A percentile compares a stretch with the other conserved stretches of the same genome.
phyloP scores from a whole-genome alignment of 2,329 filamentous ascomycete genomes.

The Ciborinia camelliae region DNA sequence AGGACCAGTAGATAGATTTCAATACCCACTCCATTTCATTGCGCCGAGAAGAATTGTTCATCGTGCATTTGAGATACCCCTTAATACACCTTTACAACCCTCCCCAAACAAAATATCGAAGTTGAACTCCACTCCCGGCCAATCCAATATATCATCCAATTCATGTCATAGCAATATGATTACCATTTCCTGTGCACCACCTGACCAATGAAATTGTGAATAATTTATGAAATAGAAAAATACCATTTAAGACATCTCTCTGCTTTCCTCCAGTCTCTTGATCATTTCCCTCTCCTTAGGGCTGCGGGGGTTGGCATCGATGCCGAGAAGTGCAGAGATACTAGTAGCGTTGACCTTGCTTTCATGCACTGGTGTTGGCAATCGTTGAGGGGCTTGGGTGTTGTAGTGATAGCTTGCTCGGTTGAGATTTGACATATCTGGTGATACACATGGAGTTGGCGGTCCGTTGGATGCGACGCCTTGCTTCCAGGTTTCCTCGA shows the following conservation, averaged over 20 bases:
- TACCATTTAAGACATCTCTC: constrained; percentile 29
- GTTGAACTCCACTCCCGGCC: not conserved
- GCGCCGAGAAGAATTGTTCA: not conserved
- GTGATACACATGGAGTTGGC: constrained; percentile 38
- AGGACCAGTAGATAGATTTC: not conserved
- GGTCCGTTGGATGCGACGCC: constrained; percentile 38
- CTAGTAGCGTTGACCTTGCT: constrained; percentile 44
- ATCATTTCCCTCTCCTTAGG: constrained; percentile 57
- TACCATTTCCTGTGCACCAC: not conserved
- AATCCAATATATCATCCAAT: not conserved
- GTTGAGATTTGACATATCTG: constrained; percentile 28
- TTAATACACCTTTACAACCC: too few relatives aligned
- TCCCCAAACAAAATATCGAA: not conserved
- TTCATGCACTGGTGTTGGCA: constrained; percentile 46
- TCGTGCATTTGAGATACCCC: not conserved
- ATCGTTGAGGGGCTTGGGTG: constrained; percentile 51
- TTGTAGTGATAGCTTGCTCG: constrained; percentile 7
- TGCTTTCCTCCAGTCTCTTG: constrained; percentile 51
- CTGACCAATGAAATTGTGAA: not conserved
- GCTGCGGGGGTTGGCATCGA: constrained; percentile 34
- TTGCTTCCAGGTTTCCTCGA: constrained; percentile 65
- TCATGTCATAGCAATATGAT: not conserved
- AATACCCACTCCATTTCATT: not conserved
- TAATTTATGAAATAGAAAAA: not conserved
- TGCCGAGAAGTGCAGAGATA: constrained; percentile 61